Evolutionary conservation across 2,329 filamentous ascomycete species (phyloP), one percentile per base, ranked within the genome.

Genomic region (Xylariaceae sp.): DNA sequence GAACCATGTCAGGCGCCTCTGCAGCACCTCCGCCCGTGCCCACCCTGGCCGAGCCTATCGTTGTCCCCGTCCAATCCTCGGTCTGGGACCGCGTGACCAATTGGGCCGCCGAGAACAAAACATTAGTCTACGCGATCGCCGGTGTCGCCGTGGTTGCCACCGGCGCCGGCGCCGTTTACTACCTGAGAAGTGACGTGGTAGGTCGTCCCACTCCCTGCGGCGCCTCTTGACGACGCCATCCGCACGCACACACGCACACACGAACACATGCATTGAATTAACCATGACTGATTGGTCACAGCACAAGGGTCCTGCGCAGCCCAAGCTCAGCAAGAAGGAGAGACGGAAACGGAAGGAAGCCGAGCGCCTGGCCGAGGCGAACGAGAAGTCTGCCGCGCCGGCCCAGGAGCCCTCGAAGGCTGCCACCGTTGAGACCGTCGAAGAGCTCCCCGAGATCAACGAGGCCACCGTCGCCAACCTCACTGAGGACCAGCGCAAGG

Each of bases 101-200:
- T 72, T 99, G 94, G 93, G 92, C 89, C 11, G 90, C 92, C 2
- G 93, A 97, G 74, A 92, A 99, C 79, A 97, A 97, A 80, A 89
- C 90, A 52, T 83, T 93, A 57, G 92, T 96, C 64, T 99, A 97
- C 77, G 97, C 94, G 67, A 90, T 97, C 76, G 94, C 93, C 58
- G 94, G 94, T 71, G 89, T 96, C 61, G 93, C 93, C 56, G 84
- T 96, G 52, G 91, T 97, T 49, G 89, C 96, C 58, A 94, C 91
- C 11, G 90, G 90, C 62, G 93, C 92, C 39, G 93, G 94, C 68
- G 90, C 90, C 49, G 88, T 96, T 72, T 99, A 97, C 80, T 97
- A 97, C 76, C 80, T 96, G 67, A 88, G 78, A 64, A 78, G 75
- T 64, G 80, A 82, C 67, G 77, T 80, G 68, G 84, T 87, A 78